phyloP scores from a whole-genome alignment of 805 yeast species.

The Komagataella pseudopastoris region DNA sequence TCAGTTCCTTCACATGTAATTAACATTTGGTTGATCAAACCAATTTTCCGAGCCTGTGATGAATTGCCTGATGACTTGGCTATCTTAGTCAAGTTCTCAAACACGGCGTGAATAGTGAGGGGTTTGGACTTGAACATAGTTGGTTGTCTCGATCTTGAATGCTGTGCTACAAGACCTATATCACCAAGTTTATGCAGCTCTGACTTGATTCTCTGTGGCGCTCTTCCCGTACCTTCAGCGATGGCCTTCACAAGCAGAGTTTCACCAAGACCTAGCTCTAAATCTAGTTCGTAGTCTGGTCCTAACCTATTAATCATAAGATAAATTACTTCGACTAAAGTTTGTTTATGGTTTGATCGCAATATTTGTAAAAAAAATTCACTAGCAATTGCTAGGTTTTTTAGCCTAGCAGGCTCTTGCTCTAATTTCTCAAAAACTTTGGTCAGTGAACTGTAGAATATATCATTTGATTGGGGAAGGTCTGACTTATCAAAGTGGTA shows the following conservation, averaged over 20 bases:
- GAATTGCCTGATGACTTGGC: constrained; percentile 71
- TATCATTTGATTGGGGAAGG: constrained; percentile 4
- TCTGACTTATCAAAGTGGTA: background rate
- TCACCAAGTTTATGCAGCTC: constrained; percentile 80
- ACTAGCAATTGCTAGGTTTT: constrained; percentile 65
- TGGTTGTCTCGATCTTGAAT: constrained; percentile 74
- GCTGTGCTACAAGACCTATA: constrained; percentile 77
- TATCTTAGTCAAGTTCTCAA: constrained; percentile 58
- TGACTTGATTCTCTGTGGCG: constrained; percentile 51
- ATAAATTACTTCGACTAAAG: constrained; percentile 61
- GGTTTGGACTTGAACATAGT: constrained; percentile 90
- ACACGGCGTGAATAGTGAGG: constrained; percentile 60
- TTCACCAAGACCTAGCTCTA: constrained; percentile 92
- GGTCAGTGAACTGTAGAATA: constrained; percentile 31
- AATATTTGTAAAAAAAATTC: constrained; percentile 59
- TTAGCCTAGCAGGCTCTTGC: constrained; percentile 67
- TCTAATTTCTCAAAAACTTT: constrained; percentile 70
- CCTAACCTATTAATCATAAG: constrained; percentile 81
- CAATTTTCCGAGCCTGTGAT: constrained; percentile 69
- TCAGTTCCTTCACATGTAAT: constrained; percentile 79
- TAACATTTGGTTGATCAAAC: constrained; percentile 68
- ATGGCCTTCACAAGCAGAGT: constrained; percentile 78
- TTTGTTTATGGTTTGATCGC: constrained; percentile 28
- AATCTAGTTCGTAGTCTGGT: constrained; percentile 84
- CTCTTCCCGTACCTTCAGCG: constrained; percentile 80